These are phyloP conservation scores for Hsuehochloa calcarea DNA, from an alignment of 176 grass and related monocot species.

Conservation along the genomic window DNA sequence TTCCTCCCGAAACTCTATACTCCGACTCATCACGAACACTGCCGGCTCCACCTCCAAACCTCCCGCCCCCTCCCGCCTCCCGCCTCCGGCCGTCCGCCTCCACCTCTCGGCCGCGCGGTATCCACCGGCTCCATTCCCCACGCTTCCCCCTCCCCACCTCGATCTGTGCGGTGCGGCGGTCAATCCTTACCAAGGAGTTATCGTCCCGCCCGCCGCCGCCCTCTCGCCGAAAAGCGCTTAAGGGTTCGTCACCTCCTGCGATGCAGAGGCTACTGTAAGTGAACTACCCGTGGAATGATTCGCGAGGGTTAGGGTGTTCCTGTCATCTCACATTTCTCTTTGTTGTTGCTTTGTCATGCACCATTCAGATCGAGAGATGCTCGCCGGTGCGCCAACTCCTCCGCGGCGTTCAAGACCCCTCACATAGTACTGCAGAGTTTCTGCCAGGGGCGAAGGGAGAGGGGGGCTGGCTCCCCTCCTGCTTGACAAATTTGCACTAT, in stretches of 20 bases:
- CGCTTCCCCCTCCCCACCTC: neutral
- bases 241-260: neutral
- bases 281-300: neutral
- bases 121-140: neutral
- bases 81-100: neutral
- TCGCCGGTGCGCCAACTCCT: conserved; percentile 39
- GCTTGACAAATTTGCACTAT: too few species aligned
- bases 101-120: neutral
- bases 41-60: neutral
- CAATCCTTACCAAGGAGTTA: neutral
- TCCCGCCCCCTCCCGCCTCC: neutral
- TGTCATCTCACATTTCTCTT: conserved; percentile 15
- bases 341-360: neutral
- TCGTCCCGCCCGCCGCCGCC: neutral
- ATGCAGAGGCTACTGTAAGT: conserved; percentile 60
- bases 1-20: neutral
- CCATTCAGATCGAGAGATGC: conserved; percentile 49
- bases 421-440: conserved; percentile 19
- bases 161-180: neutral
- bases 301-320: neutral
- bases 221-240: neutral
- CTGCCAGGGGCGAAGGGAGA: too few species aligned
- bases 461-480: too few species aligned
- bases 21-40: neutral
- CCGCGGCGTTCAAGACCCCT: conserved; percentile 5